phyloP scores from a whole-genome alignment of 1,284 basidiomycete species.

The Coriolopsis trogii region DNA sequence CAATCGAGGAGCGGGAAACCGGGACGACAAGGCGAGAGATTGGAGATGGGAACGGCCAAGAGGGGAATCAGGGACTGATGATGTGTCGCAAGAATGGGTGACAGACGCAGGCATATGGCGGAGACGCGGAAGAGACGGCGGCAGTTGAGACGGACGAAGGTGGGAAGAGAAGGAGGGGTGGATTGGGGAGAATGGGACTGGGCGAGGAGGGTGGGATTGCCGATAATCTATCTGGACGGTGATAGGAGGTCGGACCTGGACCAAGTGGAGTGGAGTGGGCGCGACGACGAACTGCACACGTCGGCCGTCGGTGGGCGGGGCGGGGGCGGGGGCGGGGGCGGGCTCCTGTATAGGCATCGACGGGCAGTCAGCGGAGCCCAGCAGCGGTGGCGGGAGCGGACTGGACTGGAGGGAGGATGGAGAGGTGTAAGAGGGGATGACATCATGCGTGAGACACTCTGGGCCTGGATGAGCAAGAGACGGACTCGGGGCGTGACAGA shows the following conservation, averaged over 20 bases:
- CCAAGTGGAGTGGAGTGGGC: conserved; percentile 24
- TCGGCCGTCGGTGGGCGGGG: not conserved
- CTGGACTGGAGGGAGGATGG: not conserved
- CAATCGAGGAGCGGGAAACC: conserved; percentile 7
- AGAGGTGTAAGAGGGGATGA: not conserved
- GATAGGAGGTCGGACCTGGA: conserved; percentile 27
- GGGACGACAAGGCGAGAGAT: conserved; percentile 1
- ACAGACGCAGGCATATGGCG: conserved; percentile 10
- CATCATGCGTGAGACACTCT: conserved; percentile 4
- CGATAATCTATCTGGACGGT: conserved; percentile 18
- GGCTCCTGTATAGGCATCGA: too few species aligned
- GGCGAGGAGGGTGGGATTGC: conserved; percentile 19
- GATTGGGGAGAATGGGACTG: conserved; percentile 4
- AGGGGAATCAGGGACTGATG: conserved; percentile 9
- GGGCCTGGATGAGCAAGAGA: not conserved
- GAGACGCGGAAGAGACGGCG: not conserved
- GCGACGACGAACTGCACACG: conserved; percentile 4
- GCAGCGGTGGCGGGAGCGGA: not conserved
- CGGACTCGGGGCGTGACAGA: not conserved
- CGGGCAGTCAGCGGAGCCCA: not conserved
- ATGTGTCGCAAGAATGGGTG: conserved; percentile 2
- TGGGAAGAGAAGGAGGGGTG: conserved; percentile 6
- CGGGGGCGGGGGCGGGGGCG: not conserved
- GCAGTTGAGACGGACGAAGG: not conserved
- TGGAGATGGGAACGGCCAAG: conserved; percentile 7